A percentile compares a stretch with the other conserved stretches of the same genome.
These are phyloP conservation scores for Stemphylium beticola DNA, from an alignment of 2,329 filamentous ascomycete species.

Conservation along the genomic window DNA sequence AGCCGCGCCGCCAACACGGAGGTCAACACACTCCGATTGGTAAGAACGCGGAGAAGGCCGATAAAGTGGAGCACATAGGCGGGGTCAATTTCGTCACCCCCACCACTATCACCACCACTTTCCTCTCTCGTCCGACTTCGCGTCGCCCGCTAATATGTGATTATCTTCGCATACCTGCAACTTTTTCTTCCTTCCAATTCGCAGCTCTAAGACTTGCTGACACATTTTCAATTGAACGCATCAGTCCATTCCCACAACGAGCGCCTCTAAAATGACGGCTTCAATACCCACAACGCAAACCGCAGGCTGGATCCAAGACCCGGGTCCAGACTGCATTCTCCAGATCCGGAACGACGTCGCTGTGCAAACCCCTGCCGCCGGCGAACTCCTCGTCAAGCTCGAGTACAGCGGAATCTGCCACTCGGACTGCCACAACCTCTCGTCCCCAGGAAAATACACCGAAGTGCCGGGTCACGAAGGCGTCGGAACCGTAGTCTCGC, in stretches of 20 bases:
- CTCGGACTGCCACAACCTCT: conserved; percentile 56
- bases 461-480: conserved; percentile 57
- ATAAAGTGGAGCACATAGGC: conserved; percentile 5
- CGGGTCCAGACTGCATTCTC: conserved; percentile 44
- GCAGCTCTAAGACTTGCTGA: no score
- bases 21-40: conserved; percentile 15
- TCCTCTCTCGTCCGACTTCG: background rate
- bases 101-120: background rate
- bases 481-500: conserved; percentile 51
- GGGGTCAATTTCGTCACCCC: conserved; percentile 4
- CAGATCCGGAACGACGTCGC: conserved; percentile 44
- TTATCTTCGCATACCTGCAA: background rate
- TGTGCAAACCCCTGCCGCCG: conserved; percentile 47
- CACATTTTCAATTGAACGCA: no score
- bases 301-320: conserved; percentile 47
- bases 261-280: background rate
- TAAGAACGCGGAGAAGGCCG: conserved; percentile 1
- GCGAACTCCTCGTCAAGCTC: conserved; percentile 55
- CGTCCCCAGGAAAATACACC: conserved; percentile 52
- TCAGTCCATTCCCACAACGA: background rate
- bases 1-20: conserved; percentile 3
- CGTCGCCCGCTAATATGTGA: no score
- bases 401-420: conserved; percentile 58
- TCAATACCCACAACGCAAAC: conserved; percentile 44
- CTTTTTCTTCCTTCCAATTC: background rate